A percentile compares a stretch with the other conserved stretches of the same genome.
phyloP scores from a whole-genome alignment of 495 filamentous ascomycete species.

The Venustampulla echinocandica region DNA sequence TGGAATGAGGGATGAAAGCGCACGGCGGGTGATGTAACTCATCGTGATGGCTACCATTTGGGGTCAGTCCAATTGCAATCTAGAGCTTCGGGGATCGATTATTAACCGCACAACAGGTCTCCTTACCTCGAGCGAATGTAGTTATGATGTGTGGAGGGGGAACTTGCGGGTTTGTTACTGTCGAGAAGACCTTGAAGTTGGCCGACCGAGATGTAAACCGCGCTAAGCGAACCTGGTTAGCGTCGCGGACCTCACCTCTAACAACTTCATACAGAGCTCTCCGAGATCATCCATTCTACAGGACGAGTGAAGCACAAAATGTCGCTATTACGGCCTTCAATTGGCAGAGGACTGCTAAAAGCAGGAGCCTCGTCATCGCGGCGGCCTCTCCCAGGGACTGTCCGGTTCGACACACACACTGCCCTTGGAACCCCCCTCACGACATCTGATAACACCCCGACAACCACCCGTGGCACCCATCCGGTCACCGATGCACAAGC shows the following conservation, averaged over 20 bases:
- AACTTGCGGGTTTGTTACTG: slow-evolving; percentile 12
- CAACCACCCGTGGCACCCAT: slow-evolving; percentile 12
- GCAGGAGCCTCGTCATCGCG: slow-evolving; percentile 27
- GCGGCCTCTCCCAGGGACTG: slow-evolving; percentile 29
- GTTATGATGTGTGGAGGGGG: slow-evolving; percentile 14
- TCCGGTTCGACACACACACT: slow-evolving; percentile 39
- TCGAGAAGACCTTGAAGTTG: slow-evolving; percentile 6
- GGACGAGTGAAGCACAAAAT: slow-evolving; percentile 19
- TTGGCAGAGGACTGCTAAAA: slow-evolving; percentile 30
- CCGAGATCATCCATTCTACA: slow-evolving; percentile 1
- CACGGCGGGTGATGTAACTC: slow-evolving; percentile 82
- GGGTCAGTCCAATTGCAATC: slow-evolving; percentile 19
- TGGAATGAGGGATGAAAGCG: slow-evolving; percentile 95
- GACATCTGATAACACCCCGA: slow-evolving; percentile 5
- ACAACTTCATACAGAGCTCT: background rate
- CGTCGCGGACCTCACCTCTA: slow-evolving; percentile 1
- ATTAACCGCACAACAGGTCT: background rate
- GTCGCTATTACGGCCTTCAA: slow-evolving; percentile 30
- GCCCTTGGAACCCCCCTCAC: slow-evolving; percentile 27
- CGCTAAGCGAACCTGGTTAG: slow-evolving; percentile 8
- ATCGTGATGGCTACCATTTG: slow-evolving; percentile 49
- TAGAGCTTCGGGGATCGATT: background rate
- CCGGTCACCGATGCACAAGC: slow-evolving; percentile 15
- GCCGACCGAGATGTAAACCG: slow-evolving; percentile 4
- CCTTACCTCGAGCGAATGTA: slow-evolving; percentile 23